phyloP scores from a whole-genome alignment of 371 early-diverging fungal species.

The Actinomortierella wolfii region DNA sequence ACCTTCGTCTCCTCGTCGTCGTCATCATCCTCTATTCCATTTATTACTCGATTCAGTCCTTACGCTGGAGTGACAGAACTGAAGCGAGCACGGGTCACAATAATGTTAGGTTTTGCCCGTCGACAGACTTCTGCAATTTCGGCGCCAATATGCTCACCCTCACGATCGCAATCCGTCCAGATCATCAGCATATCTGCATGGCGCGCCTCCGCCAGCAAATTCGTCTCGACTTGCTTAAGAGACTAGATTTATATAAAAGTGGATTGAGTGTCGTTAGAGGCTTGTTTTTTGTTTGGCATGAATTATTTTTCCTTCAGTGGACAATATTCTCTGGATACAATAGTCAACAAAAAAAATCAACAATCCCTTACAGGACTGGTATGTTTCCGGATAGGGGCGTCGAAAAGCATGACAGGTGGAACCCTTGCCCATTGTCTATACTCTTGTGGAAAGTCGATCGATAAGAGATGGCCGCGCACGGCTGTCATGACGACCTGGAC shows the following conservation, averaged over 20 bases:
- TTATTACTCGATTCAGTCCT: slow-evolving; percentile 25
- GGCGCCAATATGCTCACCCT: slow-evolving; percentile 98
- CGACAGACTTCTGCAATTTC: slow-evolving; percentile 81
- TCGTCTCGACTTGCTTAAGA: slow-evolving; percentile 60
- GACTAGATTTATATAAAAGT: slow-evolving; percentile 22
- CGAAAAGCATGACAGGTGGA: slow-evolving; percentile 68
- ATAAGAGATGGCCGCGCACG: slow-evolving; percentile 81
- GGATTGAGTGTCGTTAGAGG: not conserved
- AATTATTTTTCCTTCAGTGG: slow-evolving; percentile 2
- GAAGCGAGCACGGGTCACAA: slow-evolving; percentile 79
- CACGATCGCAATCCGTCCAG: slow-evolving; percentile 99
- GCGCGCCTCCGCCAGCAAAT: slow-evolving; percentile 68
- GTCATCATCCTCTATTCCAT: too few species aligned
- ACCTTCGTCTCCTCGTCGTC: too few species aligned
- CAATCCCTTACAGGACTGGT: slow-evolving; percentile 40
- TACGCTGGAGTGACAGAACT: slow-evolving; percentile 77
- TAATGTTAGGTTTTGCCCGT: slow-evolving; percentile 64
- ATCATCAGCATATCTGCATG: slow-evolving; percentile 81
- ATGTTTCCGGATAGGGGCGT: slow-evolving; percentile 55
- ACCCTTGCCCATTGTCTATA: slow-evolving; percentile 65
- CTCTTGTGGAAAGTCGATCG: slow-evolving; percentile 65
- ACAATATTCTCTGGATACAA: slow-evolving; percentile 1
- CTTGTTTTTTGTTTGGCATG: not conserved
- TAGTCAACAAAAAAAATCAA: not conserved
- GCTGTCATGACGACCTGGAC: slow-evolving; percentile 86